phyloP scores from a whole-genome alignment of 805 yeast species.

The Zygoascus biomembranicola region DNA sequence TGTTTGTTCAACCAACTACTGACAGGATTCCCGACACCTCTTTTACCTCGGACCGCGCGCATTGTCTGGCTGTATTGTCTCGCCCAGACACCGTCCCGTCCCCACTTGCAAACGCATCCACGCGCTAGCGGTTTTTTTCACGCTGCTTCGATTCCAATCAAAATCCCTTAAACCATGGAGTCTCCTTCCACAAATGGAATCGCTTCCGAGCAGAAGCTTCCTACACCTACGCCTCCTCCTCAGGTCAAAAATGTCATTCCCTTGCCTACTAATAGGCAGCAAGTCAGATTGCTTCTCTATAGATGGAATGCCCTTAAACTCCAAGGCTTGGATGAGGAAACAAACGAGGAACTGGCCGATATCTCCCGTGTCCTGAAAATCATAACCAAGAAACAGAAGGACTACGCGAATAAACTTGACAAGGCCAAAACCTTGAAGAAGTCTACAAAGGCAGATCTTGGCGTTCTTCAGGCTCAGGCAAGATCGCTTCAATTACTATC shows the following conservation, averaged over 20 bases:
- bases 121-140: too few relatives aligned
- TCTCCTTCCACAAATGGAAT: background rate
- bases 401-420: constrained; percentile 16
- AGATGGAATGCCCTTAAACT: constrained; percentile 29
- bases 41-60: too few relatives aligned
- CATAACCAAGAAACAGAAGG: constrained; percentile 23
- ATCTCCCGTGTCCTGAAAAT: constrained; percentile 22
- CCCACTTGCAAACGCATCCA: too few relatives aligned
- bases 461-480: constrained; percentile 56
- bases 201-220: background rate
- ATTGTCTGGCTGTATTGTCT: too few relatives aligned
- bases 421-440: constrained; percentile 14
- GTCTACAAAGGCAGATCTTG: constrained; percentile 26
- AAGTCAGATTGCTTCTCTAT: constrained; percentile 26
- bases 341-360: constrained; percentile 25
- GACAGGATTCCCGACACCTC: too few relatives aligned
- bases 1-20: background rate
- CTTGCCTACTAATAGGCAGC: constrained; percentile 26
- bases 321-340: constrained; percentile 21
- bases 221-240: background rate
- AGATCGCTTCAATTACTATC: constrained; percentile 60
- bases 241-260: constrained; percentile 10
- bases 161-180: background rate
- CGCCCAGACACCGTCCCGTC: too few relatives aligned
- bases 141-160: background rate